Percentiles rank a stretch among this genome's conserved stretches.
Evolutionary conservation across 108 stramenopile species (phyloP).

Genomic region (Skeletonema costatum): DNA sequence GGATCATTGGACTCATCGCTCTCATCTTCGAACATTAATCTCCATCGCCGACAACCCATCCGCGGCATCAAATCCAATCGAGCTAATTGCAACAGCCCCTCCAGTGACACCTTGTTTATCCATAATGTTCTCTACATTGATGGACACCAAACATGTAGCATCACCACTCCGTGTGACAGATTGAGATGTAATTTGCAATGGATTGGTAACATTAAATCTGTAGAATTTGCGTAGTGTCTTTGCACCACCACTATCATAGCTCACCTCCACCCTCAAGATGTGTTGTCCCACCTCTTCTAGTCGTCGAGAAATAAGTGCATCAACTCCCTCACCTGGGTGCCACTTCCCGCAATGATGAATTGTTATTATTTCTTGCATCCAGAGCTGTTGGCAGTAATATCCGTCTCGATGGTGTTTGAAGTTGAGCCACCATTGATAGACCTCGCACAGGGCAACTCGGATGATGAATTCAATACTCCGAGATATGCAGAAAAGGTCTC

Average conservation of each 20-base stretch:
- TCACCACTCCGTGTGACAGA: slow-evolving; percentile 59
- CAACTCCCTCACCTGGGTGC: slow-evolving; percentile 62
- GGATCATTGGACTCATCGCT: slow-evolving; percentile 2
- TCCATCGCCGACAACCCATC: slow-evolving; percentile 57
- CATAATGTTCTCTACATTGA: slow-evolving; percentile 64
- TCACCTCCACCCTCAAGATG: slow-evolving; percentile 84
- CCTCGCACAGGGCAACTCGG: slow-evolving; percentile 51
- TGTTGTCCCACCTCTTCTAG: slow-evolving; percentile 86
- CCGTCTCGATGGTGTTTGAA: slow-evolving; percentile 83
- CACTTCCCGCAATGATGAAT: slow-evolving; percentile 36
- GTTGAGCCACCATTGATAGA: slow-evolving; percentile 68
- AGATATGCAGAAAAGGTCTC: slow-evolving; percentile 88
- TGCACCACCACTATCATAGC: slow-evolving; percentile 58
- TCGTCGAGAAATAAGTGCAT: slow-evolving; percentile 76
- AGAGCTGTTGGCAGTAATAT: slow-evolving; percentile 57
- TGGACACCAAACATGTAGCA: slow-evolving; percentile 58
- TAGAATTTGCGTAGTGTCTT: slow-evolving; percentile 87
- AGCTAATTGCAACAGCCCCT: slow-evolving; percentile 54
- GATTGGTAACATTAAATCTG: slow-evolving; percentile 78
- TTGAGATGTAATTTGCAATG: slow-evolving; percentile 53
- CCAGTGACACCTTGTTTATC: slow-evolving; percentile 26
- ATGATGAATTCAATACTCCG: slow-evolving; percentile 68
- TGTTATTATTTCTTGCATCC: slow-evolving; percentile 38
- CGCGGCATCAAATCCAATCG: slow-evolving; percentile 57
- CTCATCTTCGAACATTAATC: slow-evolving; percentile 32